These are phyloP conservation scores for Hypoxylon fragiforme DNA, from an alignment of 495 filamentous ascomycete species.

Conservation along the genomic window DNA sequence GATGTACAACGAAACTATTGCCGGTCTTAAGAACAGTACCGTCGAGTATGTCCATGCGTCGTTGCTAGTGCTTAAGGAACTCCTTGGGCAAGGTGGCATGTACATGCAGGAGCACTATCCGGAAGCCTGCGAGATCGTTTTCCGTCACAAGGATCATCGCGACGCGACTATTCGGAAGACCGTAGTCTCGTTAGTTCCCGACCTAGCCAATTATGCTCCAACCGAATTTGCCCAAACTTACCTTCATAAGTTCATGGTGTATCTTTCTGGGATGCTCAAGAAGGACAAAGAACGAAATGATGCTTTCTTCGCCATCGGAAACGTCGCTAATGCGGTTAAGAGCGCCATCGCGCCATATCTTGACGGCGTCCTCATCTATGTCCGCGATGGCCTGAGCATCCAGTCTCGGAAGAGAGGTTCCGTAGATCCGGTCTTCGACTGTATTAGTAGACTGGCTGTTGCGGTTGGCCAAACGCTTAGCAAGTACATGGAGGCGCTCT, in stretches of 20 bases:
- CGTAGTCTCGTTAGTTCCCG: constrained; percentile 85
- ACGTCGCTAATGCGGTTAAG: constrained; percentile 93
- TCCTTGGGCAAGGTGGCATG: constrained; percentile 93
- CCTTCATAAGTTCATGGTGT: constrained; percentile 95
- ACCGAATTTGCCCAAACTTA: constrained; percentile 79
- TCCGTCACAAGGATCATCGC: constrained; percentile 86
- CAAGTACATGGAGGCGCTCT: constrained; percentile 94
- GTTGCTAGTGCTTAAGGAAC: constrained; percentile 84
- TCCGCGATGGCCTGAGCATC: constrained; percentile 83
- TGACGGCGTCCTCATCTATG: constrained; percentile 87
- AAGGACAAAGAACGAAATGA: constrained; percentile 90
- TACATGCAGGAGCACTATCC: constrained; percentile 92
- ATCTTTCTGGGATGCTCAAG: constrained; percentile 92
- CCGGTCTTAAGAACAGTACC: constrained; percentile 75
- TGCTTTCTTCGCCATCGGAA: constrained; percentile 92
- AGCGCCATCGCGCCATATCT: constrained; percentile 93
- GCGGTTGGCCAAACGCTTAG: constrained; percentile 95
- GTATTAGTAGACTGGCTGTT: constrained; percentile 92
- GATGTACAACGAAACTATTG: constrained; percentile 80
- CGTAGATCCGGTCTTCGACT: constrained; percentile 94
- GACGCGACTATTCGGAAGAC: constrained; percentile 85
- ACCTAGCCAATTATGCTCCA: constrained; percentile 89
- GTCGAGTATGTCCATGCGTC: constrained; percentile 89
- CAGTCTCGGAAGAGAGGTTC: constrained; percentile 74
- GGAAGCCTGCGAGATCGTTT: constrained; percentile 87